Evolutionary conservation across 2,329 filamentous ascomycete genomes (phyloP).

Genomic region (Pseudogymnoascus sp.): DNA sequence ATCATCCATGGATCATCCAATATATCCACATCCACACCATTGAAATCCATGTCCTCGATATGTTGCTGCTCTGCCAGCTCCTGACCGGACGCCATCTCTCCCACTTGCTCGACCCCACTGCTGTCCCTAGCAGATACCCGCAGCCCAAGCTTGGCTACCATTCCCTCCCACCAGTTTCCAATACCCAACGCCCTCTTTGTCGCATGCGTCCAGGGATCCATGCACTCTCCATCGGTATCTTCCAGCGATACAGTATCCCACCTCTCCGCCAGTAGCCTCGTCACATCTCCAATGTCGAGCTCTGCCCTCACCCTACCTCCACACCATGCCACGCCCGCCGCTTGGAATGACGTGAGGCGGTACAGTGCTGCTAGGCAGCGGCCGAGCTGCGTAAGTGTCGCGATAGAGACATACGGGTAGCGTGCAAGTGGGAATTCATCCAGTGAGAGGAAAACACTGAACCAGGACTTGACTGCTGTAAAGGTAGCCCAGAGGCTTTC

Average conservation of each 20-base stretch:
- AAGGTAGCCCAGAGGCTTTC: slow-evolving; percentile 3
- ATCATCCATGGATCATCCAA: slow-evolving; percentile 1
- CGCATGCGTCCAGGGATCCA: neutral
- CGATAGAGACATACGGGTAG: neutral
- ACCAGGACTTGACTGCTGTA: neutral
- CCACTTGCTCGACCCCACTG: neutral
- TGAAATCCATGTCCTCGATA: neutral
- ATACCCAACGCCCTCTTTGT: slow-evolving; percentile 2
- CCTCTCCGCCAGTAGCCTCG: neutral
- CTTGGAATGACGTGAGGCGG: neutral
- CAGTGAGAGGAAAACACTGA: neutral
- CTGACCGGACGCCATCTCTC: neutral
- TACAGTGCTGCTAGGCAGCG: neutral
- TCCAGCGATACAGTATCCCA: neutral
- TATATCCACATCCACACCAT: neutral
- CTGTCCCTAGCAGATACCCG: neutral
- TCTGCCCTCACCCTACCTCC: neutral
- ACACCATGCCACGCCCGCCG: neutral
- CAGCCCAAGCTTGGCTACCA: neutral
- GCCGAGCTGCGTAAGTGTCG: neutral
- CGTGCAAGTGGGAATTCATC: neutral
- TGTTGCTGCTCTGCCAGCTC: neutral
- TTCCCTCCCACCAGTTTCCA: neutral
- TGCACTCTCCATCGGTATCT: neutral
- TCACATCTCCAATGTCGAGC: neutral